A percentile compares a stretch with the other conserved stretches of the same genome.
Evolutionary conservation across 345 rosid genomes (phyloP).

Genomic region (Sisymbrium altissimum): DNA sequence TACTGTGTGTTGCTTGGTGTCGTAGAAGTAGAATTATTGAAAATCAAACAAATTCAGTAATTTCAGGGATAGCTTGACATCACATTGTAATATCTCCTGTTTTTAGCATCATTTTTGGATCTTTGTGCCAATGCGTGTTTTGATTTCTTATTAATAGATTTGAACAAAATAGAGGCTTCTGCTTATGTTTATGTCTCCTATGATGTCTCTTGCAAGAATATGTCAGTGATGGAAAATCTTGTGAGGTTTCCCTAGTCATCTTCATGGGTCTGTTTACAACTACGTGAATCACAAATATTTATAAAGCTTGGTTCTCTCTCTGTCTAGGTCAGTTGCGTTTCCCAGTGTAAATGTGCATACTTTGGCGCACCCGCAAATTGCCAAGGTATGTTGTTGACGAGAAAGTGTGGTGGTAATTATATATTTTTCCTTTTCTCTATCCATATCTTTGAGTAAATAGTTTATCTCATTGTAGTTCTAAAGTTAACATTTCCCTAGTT

Average conservation of each 20-base stretch:
- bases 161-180: not conserved
- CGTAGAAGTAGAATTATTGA: not conserved
- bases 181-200: not conserved
- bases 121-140: not conserved
- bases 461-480: not conserved
- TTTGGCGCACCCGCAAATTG: constrained; percentile 44
- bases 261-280: constrained; percentile 4
- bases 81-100: not conserved
- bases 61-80: not conserved
- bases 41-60: not conserved
- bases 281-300: constrained; percentile 4
- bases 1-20: not conserved
- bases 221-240: not conserved
- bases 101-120: not conserved
- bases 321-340: constrained; percentile 47
- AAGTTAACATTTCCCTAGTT: not conserved
- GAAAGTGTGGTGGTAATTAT: not conserved
- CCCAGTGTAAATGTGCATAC: constrained; percentile 49
- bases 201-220: not conserved
- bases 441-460: not conserved
- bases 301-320: not conserved
- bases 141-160: not conserved
- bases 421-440: not conserved
- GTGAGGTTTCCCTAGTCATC: not conserved
- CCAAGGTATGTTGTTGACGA: constrained; percentile 49